Base-by-base conservation (phyloP, 257 asterid genomes). In the Solanum microdontum region DNA sequence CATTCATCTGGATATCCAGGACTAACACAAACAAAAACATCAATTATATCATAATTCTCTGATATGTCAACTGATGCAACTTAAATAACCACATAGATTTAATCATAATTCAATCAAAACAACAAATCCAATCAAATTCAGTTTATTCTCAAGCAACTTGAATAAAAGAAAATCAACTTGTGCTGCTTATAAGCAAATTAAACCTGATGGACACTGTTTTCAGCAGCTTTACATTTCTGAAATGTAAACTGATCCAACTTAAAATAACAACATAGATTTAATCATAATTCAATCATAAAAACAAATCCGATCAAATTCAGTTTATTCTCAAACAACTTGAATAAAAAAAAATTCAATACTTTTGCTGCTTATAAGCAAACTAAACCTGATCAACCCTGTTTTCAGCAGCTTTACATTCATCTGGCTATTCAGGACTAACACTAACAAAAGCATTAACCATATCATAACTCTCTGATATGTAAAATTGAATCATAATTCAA, bases 351-450 rank as follows among this genome's bases (percentile, higher is more conserved):
- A 75, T 1, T 3, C 83, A 76, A 76, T 48, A n/a, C 30, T 37
- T 37, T 23, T 23, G 28, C 7, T 13, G 40, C 43, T 77, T 11
- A 7, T 77, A 77, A 77, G 7, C 84, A 77, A 28, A 40, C 9
- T 5, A 40, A 26, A 96, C 98, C 96, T 96, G 99, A 93, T 91
- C 93, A 74, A 95, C 94, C 88, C 96, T 91, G 24, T 93, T 95
- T 88, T 96, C 99, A 34, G 98, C 97, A 7, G 96, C 95, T 89
- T 93, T 95, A 45, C 99, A 92, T 88, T 96, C 95, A 90, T 89
- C 92, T 10, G 33, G 32, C 6, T 64, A n/a, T 76, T 39, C 60
- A 76, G 34, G 33, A 37, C 58, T 26, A 76, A 39, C 26, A 0
- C 30, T 36, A 34, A 15, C 30, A 34, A 74, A 19, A 74, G 2